A percentile compares a stretch with the other conserved stretches of the same genome.
These are phyloP conservation scores for Perkinsus olseni DNA, from an alignment of 169 alveolate genomes.

Conservation along the genomic window DNA sequence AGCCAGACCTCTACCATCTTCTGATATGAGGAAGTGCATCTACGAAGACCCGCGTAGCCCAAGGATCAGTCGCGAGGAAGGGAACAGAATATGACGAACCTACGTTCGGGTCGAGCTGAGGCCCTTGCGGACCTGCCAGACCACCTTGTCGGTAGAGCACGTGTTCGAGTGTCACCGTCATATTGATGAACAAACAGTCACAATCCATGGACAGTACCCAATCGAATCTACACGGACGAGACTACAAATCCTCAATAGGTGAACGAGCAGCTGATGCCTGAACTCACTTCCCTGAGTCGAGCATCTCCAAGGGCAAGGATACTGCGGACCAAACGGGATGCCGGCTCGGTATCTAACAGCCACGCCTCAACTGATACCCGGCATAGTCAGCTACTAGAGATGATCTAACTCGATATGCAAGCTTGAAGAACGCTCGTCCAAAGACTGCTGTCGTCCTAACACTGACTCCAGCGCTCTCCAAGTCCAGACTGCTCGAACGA, in stretches of 20 bases:
- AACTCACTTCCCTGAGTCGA: neutral
- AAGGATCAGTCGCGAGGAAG: no score
- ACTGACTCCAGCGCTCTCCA: no score
- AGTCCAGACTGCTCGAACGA: no score
- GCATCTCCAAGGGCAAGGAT: neutral
- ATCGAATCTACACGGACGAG: neutral
- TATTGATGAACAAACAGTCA: conserved; percentile 1
- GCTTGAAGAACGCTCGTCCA: no score
- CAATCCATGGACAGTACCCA: conserved; percentile 5
- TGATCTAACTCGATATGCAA: no score
- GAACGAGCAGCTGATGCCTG: no score
- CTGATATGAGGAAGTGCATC: neutral
- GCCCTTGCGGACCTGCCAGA: neutral
- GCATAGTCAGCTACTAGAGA: no score
- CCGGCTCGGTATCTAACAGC: neutral
- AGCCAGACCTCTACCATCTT: conserved; percentile 7
- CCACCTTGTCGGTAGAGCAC: neutral
- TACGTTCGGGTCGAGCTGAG: neutral
- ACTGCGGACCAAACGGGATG: conserved; percentile 11
- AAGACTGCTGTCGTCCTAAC: no score
- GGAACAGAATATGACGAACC: no score
- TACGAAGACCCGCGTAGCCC: no score
- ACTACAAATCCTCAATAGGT: neutral
- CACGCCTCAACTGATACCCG: no score
- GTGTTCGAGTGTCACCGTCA: neutral